phyloP scores from a whole-genome alignment of 163 green algal species.

The Scenedesmus sp. region DNA sequence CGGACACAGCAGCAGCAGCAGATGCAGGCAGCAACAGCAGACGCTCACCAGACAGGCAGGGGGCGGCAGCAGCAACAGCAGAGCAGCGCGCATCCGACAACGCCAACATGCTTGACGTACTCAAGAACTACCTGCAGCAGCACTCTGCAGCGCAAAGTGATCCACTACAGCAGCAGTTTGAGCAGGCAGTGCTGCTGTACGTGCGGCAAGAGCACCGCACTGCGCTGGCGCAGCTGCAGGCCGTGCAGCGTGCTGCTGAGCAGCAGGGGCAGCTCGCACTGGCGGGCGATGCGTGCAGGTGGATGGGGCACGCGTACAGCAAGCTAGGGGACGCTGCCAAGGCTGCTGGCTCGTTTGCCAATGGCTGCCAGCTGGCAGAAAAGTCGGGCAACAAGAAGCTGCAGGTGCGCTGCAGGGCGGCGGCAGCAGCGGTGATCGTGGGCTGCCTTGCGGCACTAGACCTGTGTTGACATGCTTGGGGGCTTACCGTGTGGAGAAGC shows the following conservation, averaged over 20 bases:
- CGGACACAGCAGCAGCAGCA: conserved; percentile 33
- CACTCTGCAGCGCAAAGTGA: conserved; percentile 1
- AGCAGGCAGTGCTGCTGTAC: conserved; percentile 49
- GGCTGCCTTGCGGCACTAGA: too few relatives aligned
- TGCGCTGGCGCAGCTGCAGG: conserved; percentile 32
- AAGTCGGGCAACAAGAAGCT: conserved; percentile 40
- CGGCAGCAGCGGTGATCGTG: not conserved
- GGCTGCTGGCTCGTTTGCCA: conserved; percentile 47
- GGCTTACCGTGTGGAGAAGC: too few relatives aligned
- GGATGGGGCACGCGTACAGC: conserved; percentile 44
- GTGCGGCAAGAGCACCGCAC: conserved; percentile 38
- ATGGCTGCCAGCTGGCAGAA: conserved; percentile 35
- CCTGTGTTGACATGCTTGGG: too few relatives aligned
- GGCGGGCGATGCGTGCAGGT: conserved; percentile 44
- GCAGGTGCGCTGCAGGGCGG: conserved; percentile 15
- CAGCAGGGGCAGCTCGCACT: conserved; percentile 9
- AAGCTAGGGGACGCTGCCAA: conserved; percentile 39
- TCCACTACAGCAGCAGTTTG: conserved; percentile 37
- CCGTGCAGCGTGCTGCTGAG: conserved; percentile 25
- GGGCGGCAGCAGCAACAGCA: not conserved
- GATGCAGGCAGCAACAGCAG: not conserved
- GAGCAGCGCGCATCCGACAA: not conserved
- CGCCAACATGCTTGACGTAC: conserved; percentile 29
- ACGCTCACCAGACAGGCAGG: not conserved
- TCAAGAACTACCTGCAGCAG: conserved; percentile 43